A percentile compares a stretch with the other conserved stretches of the same genome.
Conservation (phyloP, 306 rosid genomes). For the Elaeagnus macrophylla region DNA sequence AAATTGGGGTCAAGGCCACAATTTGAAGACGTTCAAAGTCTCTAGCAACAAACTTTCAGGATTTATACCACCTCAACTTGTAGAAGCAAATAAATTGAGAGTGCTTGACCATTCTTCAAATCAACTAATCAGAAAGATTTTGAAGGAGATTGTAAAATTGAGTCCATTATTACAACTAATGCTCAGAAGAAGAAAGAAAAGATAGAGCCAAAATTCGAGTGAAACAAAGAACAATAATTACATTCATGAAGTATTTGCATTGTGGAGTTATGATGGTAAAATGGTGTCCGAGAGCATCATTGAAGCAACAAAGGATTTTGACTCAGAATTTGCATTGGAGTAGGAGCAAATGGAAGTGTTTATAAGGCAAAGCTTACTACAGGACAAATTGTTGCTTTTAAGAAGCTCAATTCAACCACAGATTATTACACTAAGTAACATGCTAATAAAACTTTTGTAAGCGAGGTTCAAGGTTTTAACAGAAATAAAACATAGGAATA, state of each 20-base stretch:
- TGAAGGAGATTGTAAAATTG: not conserved
- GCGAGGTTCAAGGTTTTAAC: slow-evolving; percentile 12
- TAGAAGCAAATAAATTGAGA: not conserved
- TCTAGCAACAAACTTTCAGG: slow-evolving; percentile 7
- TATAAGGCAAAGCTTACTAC: slow-evolving; percentile 1
- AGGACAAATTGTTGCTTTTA: slow-evolving; percentile 1
- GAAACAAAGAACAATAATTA: not conserved
- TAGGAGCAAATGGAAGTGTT: slow-evolving; percentile 13
- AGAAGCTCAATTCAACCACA: not conserved
- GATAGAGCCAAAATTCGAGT: too few species aligned
- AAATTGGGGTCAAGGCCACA: slow-evolving; percentile 1
- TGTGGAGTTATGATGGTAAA: slow-evolving; percentile 9
- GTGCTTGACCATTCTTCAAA: not conserved
- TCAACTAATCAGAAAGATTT: not conserved
- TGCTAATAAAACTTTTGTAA: slow-evolving; percentile 1
- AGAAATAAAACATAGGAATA: slow-evolving; percentile 9
- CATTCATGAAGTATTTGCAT: not conserved
- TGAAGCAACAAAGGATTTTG: slow-evolving; percentile 6
- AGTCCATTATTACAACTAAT: not conserved
- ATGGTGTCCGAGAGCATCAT: not conserved
- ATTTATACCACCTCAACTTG: slow-evolving; percentile 1
- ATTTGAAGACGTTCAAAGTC: not conserved
- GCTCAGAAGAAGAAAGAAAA: too few species aligned
- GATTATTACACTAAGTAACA: too few species aligned
- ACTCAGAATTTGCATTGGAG: slow-evolving; percentile 6